These are phyloP conservation scores for Torulaspora quercuum DNA, from an alignment of 805 yeast species.

Conservation along the genomic window DNA sequence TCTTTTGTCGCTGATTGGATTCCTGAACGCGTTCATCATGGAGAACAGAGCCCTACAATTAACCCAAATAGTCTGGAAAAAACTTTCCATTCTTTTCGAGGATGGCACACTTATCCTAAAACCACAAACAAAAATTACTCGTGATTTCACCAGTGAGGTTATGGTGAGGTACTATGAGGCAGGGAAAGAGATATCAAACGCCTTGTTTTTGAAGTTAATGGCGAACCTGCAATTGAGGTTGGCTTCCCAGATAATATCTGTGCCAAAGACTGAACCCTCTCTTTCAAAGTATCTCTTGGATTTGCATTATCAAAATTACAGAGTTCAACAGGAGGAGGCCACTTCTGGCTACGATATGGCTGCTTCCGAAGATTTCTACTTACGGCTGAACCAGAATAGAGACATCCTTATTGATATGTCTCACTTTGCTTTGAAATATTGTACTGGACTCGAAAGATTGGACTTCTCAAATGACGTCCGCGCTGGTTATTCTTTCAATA, in stretches of 20 bases:
- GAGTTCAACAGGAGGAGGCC: slow-evolving; percentile 12
- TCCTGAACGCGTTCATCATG: slow-evolving; percentile 34
- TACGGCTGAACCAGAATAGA: slow-evolving; percentile 37
- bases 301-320: slow-evolving; percentile 11
- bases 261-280: slow-evolving; percentile 31
- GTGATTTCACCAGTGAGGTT: slow-evolving; percentile 27
- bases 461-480: slow-evolving; percentile 23
- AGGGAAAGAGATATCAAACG: slow-evolving; percentile 30
- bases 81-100: slow-evolving; percentile 14
- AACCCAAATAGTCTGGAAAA: slow-evolving; percentile 21
- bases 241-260: slow-evolving; percentile 33
- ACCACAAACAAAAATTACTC: background rate
- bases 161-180: slow-evolving; percentile 33
- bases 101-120: slow-evolving; percentile 18
- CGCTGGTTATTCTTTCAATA: slow-evolving; percentile 21
- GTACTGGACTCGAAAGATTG: slow-evolving; percentile 17
- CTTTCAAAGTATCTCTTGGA: slow-evolving; percentile 18
- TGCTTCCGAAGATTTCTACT: slow-evolving; percentile 39
- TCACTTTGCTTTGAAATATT: slow-evolving; percentile 26
- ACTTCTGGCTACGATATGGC: slow-evolving; percentile 33
- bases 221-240: slow-evolving; percentile 31
- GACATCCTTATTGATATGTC: slow-evolving; percentile 31
- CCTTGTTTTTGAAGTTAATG: slow-evolving; percentile 23
- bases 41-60: slow-evolving; percentile 18
- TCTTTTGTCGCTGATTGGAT: slow-evolving; percentile 40